Evolutionary conservation across 1,284 basidiomycete species (phyloP).

Genomic region (Taiwanofungus camphoratus): DNA sequence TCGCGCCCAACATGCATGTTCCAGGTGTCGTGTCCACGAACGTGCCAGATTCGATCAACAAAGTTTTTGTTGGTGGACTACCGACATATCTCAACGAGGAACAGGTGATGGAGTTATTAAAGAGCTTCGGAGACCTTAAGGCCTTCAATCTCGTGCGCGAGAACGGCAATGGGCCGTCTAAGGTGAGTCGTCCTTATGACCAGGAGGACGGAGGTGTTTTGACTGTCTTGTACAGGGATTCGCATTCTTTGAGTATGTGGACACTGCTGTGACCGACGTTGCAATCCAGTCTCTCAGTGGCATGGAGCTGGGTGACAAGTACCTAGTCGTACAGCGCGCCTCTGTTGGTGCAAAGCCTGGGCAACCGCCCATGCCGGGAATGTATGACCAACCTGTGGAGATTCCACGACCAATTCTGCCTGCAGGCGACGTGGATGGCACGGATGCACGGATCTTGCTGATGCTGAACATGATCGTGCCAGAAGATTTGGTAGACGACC

Average conservation of each 20-base stretch:
- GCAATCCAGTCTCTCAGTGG: constrained; percentile 96
- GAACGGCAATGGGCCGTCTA: constrained; percentile 82
- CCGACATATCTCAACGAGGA: constrained; percentile 95
- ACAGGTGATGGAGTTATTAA: constrained; percentile 95
- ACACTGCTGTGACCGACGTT: constrained; percentile 84
- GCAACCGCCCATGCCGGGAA: constrained; percentile 46
- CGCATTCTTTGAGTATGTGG: constrained; percentile 98
- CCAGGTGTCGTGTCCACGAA: constrained; percentile 95
- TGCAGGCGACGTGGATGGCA: constrained; percentile 55
- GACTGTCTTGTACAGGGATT: constrained; percentile 68
- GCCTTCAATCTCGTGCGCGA: constrained; percentile 98
- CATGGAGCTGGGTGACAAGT: constrained; percentile 97
- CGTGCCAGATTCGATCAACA: constrained; percentile 96
- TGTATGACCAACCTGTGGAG: constrained; percentile 70
- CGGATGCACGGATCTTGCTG: constrained; percentile 79
- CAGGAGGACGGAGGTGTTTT: neutral
- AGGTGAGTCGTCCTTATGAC: constrained; percentile 42
- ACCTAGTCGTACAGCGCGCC: constrained; percentile 93
- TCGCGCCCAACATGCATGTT: constrained; percentile 69
- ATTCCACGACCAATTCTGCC: constrained; percentile 81
- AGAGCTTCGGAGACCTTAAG: constrained; percentile 95
- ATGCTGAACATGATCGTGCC: constrained; percentile 99
- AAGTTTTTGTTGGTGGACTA: constrained; percentile 95
- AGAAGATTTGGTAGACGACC: constrained; percentile 88
- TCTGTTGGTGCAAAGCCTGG: constrained; percentile 85